Evolutionary conservation across 1,284 basidiomycete genomes (phyloP).

Genomic region (Melampsora americana): DNA sequence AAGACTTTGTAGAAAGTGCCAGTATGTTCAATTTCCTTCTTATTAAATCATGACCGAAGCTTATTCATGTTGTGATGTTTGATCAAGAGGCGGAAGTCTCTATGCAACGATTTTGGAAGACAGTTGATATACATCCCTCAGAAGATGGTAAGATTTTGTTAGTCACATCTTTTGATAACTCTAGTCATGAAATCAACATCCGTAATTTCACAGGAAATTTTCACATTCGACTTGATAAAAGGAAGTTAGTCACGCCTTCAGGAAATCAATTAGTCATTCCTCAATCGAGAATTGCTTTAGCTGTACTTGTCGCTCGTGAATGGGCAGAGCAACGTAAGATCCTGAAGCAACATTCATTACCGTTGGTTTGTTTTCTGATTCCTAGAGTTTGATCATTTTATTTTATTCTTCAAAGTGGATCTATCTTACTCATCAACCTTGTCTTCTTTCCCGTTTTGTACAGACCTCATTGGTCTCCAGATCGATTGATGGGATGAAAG

Average conservation of each 20-base stretch:
- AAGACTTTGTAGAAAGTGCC: background rate
- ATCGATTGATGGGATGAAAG: slow-evolving; percentile 75
- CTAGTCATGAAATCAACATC: background rate
- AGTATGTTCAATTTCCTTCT: background rate
- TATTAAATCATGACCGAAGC: background rate
- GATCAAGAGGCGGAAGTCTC: slow-evolving; percentile 73
- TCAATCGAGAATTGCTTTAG: slow-evolving; percentile 29
- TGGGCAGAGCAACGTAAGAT: slow-evolving; percentile 32
- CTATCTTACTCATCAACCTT: slow-evolving; percentile 24
- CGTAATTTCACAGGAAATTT: slow-evolving; percentile 57
- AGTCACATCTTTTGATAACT: background rate
- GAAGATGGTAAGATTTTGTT: slow-evolving; percentile 54
- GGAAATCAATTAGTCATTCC: slow-evolving; percentile 36
- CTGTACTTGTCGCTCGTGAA: slow-evolving; percentile 28
- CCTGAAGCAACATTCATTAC: slow-evolving; percentile 23
- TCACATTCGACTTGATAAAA: slow-evolving; percentile 74
- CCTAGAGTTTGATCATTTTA: background rate
- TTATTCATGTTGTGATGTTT: background rate
- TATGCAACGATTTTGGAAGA: slow-evolving; percentile 85
- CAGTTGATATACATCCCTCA: slow-evolving; percentile 57
- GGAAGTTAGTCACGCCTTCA: slow-evolving; percentile 57
- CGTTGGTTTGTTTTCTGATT: slow-evolving; percentile 25
- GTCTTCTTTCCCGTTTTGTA: slow-evolving; percentile 6
- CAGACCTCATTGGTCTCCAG: slow-evolving; percentile 84
- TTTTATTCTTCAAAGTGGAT: slow-evolving; percentile 11